phyloP scores from a whole-genome alignment of 139 green algal genomes.

The Mychonastes homosphaera region DNA sequence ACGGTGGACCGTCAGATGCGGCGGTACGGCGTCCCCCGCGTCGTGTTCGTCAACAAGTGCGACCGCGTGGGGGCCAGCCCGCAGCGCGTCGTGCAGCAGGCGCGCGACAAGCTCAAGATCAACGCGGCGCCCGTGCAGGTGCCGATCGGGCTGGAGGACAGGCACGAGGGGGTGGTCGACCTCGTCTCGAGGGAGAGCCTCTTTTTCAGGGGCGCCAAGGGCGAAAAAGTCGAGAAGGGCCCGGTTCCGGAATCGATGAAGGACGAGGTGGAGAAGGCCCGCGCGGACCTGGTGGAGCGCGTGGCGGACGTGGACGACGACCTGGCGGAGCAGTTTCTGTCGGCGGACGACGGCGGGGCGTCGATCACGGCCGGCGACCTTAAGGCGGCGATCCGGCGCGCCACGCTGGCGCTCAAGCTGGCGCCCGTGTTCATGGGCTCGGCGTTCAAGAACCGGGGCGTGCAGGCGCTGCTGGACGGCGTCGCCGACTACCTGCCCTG shows the following conservation, averaged over 20 bases:
- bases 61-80: conserved; percentile 79
- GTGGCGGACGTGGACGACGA: conserved; percentile 81
- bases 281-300: conserved; percentile 62
- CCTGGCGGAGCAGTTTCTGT: conserved; percentile 83
- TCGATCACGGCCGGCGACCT: conserved; percentile 54
- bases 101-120: conserved; percentile 75
- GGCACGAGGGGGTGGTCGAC: conserved; percentile 84
- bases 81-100: conserved; percentile 66
- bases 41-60: conserved; percentile 94
- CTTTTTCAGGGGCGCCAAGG: conserved; percentile 62
- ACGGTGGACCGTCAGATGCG: conserved; percentile 86
- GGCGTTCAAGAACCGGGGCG: conserved; percentile 83
- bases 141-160: conserved; percentile 87
- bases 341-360: too few species aligned
- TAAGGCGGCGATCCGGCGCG: conserved; percentile 55
- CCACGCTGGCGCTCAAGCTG: conserved; percentile 65
- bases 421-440: conserved; percentile 93
- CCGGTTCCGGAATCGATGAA: conserved; percentile 57
- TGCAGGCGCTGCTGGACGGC: conserved; percentile 52
- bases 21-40: conserved; percentile 79
- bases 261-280: conserved; percentile 38
- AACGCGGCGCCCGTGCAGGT: conserved; percentile 83
- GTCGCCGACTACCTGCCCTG: conserved; percentile 87
- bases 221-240: conserved; percentile 54
- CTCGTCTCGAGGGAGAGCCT: conserved; percentile 55